These are phyloP conservation scores for Paraconiothyrium brasiliense DNA, from an alignment of 2,329 filamentous ascomycete species.

Conservation along the genomic window DNA sequence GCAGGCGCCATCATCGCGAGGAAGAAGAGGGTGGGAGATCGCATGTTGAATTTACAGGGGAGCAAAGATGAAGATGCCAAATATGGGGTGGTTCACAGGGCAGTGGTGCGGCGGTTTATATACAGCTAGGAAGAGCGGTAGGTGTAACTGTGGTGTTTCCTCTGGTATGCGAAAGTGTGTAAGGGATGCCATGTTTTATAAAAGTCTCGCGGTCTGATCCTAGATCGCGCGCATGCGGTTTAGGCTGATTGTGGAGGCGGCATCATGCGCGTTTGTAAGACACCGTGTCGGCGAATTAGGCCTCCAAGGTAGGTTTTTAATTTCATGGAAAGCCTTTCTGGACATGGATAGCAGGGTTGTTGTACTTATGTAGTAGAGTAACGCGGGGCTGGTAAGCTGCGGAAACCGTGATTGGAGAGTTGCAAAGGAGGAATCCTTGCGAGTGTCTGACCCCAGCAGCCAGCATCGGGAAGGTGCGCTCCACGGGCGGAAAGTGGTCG, in stretches of 20 bases:
- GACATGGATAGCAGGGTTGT: not conserved
- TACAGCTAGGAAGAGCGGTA: not conserved
- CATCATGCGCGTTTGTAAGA: not conserved
- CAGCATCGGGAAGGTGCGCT: not conserved
- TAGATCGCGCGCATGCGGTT: not conserved
- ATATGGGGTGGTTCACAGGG: not conserved
- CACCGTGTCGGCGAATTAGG: not conserved
- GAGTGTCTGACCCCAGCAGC: not conserved
- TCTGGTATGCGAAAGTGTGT: not conserved
- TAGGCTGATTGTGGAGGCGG: not conserved
- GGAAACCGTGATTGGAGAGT: not conserved
- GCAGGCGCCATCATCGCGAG: not conserved
- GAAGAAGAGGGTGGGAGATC: not conserved
- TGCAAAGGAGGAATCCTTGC: not conserved
- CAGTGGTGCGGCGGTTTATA: not conserved
- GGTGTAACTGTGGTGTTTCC: not conserved
- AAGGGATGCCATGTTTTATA: not conserved
- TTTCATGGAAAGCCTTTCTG: not conserved
- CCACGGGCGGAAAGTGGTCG: not conserved
- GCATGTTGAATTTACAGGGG: not conserved
- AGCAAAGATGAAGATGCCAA: not conserved
- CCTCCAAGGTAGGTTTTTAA: not conserved
- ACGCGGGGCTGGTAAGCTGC: not conserved
- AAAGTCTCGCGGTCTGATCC: not conserved
- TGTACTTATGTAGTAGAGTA: not conserved